These are phyloP conservation scores for Fusarium subglutinans DNA, from an alignment of 2,329 filamentous ascomycete species.

Conservation along the genomic window DNA sequence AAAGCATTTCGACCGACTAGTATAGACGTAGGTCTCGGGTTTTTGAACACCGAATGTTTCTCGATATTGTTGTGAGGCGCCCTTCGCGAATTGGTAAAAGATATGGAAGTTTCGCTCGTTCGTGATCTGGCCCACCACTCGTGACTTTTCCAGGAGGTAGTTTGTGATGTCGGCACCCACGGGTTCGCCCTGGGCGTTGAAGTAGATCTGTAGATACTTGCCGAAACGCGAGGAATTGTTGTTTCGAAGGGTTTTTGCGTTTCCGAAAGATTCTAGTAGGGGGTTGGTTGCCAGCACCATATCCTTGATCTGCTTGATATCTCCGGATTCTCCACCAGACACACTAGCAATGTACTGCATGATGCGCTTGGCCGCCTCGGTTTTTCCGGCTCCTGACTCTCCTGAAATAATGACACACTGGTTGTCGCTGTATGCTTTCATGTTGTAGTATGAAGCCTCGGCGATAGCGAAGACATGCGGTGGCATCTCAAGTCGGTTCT, in stretches of 20 bases:
- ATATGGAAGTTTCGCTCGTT: constrained; percentile 99
- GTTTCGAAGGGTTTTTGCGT: constrained; percentile 96
- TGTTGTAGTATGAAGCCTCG: constrained; percentile 97
- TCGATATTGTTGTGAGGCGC: constrained; percentile 85
- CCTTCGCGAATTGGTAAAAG: constrained; percentile 99
- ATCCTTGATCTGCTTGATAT: constrained; percentile 97
- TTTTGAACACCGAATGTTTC: constrained; percentile 90
- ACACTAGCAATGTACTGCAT: constrained; percentile 99
- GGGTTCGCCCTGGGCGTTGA: constrained; percentile 90
- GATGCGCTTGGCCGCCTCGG: constrained; percentile 95
- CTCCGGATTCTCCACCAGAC: constrained; percentile 83
- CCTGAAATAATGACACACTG: constrained; percentile 99
- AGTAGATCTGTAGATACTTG: constrained; percentile 97
- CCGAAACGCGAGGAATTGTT: constrained; percentile 99
- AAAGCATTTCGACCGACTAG: constrained; percentile 91
- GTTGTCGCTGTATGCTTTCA: constrained; percentile 99
- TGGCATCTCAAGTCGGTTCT: constrained; percentile 94
- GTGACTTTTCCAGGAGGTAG: constrained; percentile 93
- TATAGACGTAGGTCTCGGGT: constrained; percentile 93
- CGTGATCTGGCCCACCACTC: constrained; percentile 92
- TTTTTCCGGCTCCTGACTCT: constrained; percentile 98
- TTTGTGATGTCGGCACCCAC: constrained; percentile 98
- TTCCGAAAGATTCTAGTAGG: constrained; percentile 95
- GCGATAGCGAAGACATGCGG: constrained; percentile 98
- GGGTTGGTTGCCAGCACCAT: constrained; percentile 99